phyloP scores from a whole-genome alignment of 2,329 filamentous ascomycete species.

The Monilinia fructigena region DNA sequence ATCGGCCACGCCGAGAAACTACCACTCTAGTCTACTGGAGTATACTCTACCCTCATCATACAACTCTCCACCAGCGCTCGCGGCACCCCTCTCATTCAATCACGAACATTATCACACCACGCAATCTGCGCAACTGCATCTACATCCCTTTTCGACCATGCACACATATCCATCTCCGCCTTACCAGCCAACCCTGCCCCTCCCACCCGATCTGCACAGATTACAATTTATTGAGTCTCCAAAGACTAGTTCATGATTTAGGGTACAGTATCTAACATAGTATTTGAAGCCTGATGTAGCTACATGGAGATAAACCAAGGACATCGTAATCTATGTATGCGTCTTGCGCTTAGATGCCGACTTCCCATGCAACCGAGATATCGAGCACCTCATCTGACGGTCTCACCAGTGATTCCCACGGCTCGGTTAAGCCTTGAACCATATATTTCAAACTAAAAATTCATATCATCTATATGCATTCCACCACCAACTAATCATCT shows the following conservation, averaged over 20 bases:
- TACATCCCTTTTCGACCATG: too few species aligned
- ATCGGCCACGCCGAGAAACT: neutral
- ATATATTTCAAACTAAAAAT: too few species aligned
- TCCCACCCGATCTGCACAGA: neutral
- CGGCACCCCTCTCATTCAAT: neutral
- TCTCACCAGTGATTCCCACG: too few species aligned
- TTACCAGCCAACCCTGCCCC: neutral
- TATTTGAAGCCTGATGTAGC: neutral
- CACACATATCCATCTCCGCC: neutral
- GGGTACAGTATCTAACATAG: neutral
- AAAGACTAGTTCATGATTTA: neutral
- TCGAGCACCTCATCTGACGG: too few species aligned
- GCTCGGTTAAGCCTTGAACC: too few species aligned
- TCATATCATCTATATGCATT: too few species aligned
- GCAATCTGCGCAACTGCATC: neutral
- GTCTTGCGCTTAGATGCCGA: too few species aligned
- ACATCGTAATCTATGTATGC: too few species aligned
- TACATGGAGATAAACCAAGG: too few species aligned
- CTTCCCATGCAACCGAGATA: too few species aligned
- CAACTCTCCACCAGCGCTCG: neutral
- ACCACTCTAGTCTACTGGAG: neutral
- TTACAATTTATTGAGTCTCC: constrained; percentile 2
- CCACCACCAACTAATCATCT: neutral
- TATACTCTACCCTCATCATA: neutral
- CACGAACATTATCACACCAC: neutral